Evolutionary conservation across 2,329 filamentous ascomycete genomes (phyloP).

Genomic region (Pestalotiopsis sp.): DNA sequence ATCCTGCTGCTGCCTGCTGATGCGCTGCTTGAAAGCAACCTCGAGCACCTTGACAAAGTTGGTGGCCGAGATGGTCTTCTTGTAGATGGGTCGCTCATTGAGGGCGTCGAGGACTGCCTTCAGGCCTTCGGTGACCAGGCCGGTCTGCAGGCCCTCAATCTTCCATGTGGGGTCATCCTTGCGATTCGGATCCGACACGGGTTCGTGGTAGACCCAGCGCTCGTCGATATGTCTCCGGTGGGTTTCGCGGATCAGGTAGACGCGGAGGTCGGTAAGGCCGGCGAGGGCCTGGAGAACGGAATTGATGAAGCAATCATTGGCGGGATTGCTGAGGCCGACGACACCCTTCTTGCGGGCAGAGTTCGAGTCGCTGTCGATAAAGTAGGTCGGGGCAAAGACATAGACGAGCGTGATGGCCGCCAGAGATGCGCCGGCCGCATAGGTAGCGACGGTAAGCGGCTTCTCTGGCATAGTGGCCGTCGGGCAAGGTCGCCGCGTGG

Average conservation of each 20-base stretch:
- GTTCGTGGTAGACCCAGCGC: constrained; percentile 68
- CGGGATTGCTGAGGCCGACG: constrained; percentile 84
- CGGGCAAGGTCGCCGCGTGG: background rate
- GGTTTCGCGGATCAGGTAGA: constrained; percentile 90
- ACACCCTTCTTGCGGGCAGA: constrained; percentile 76
- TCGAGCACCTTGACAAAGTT: constrained; percentile 83
- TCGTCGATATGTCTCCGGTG: constrained; percentile 82
- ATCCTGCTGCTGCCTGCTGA: constrained; percentile 94
- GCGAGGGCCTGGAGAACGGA: constrained; percentile 92
- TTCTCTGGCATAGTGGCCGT: constrained; percentile 70
- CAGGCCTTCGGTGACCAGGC: constrained; percentile 79
- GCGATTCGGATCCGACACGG: constrained; percentile 47
- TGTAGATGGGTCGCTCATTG: constrained; percentile 91
- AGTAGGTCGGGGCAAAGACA: constrained; percentile 96
- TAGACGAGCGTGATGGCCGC: constrained; percentile 95
- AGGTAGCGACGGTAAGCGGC: constrained; percentile 80
- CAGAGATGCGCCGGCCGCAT: constrained; percentile 92
- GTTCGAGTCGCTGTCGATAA: constrained; percentile 80
- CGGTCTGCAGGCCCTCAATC: constrained; percentile 70
- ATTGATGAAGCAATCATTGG: constrained; percentile 97
- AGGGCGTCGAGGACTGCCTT: constrained; percentile 91
- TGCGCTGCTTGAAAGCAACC: constrained; percentile 81
- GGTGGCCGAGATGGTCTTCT: constrained; percentile 88
- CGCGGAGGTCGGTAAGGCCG: constrained; percentile 81
- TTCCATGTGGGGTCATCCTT: constrained; percentile 53